Conservation (phyloP, 768 basidiomycete genomes). For the Piloderma croceum region DNA sequence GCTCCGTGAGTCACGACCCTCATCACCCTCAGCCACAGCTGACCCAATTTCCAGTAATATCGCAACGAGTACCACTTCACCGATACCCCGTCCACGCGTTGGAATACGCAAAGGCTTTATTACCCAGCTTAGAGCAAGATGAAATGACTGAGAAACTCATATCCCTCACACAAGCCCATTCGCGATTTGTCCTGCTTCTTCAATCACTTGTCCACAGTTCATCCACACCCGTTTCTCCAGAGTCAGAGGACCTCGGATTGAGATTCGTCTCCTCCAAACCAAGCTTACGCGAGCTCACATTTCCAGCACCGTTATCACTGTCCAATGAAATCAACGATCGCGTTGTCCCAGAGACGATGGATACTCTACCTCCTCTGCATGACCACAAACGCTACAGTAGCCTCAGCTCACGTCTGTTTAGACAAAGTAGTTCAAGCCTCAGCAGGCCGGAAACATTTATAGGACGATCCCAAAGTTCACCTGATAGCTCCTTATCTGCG, state of each 20-base stretch:
- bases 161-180: conserved; percentile 55
- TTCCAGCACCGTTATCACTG: conserved; percentile 72
- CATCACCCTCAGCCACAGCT: conserved; percentile 1
- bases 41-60: conserved; percentile 43
- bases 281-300: conserved; percentile 52
- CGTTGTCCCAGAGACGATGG: too few relatives aligned
- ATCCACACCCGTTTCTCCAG: conserved; percentile 37
- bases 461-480: too few relatives aligned
- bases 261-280: conserved; percentile 21
- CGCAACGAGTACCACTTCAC: conserved; percentile 59
- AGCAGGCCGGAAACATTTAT: too few relatives aligned
- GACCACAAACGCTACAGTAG: too few relatives aligned
- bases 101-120: conserved; percentile 38
- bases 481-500: too few relatives aligned
- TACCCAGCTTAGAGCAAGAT: conserved; percentile 27
- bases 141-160: conserved; percentile 34
- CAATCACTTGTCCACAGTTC: conserved; percentile 70
- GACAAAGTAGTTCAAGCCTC: too few relatives aligned
- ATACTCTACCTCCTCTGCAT: too few relatives aligned
- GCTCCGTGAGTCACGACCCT: conserved; percentile 46
- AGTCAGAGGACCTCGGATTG: conserved; percentile 34
- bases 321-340: too few relatives aligned
- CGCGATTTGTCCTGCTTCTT: conserved; percentile 67
- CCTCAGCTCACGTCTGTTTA: too few relatives aligned
- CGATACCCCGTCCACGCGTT: conserved; percentile 68